Base-by-base conservation (phyloP, 2,329 filamentous ascomycete species). In the Stemphylium beticola region DNA sequence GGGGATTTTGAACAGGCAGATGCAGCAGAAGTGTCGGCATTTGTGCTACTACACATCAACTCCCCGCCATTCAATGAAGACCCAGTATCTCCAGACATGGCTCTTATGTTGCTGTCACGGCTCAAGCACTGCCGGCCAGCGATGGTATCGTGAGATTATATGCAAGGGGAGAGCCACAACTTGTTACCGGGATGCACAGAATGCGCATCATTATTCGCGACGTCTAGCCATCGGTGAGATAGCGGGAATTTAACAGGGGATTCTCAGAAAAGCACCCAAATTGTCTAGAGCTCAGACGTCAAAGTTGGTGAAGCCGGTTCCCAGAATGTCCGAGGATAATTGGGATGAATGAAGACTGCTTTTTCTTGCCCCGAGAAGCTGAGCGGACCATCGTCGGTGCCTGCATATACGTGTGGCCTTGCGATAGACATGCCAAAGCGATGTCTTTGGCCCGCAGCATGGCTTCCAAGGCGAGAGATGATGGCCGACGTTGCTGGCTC, bases 121-220 rank as follows among this genome's bases (percentile, higher is more conserved):
- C 26, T 29, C 26, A 29, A 29, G 26, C 29, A n/a, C 31, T 38
- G 29, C 10, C 26, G 17, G 32, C 3, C 15, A 17, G 38, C 26
- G 20, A n/a, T 31, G 37, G 26, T 31, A 32, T 49, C 15, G 32
- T 20, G 26, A 43, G 26, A 26, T 24, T 20, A n/a, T 53, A 53
- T 53, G 50, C 45, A 53, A 53, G 50, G 45, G 50, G 38, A 24
- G 29, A 53, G 50, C 50, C 38, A 40, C 24, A 17, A 10, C 38
- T 22, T 42, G 38, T 22, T 40, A 26, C 6, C 33, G 20, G 32
- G 20, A 22, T 22, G 38, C 24, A 22, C 22, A 5, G n/a, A n/a
- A 34, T 38, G 44, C 37, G 37, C 31, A 31, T 18, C 31, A n/a
- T 42, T 22, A 24, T 49, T 24, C 32, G 22, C 15, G 17, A 31